Base-by-base conservation (phyloP, 129 eudicot species). In the Flaveria ramosissima region DNA sequence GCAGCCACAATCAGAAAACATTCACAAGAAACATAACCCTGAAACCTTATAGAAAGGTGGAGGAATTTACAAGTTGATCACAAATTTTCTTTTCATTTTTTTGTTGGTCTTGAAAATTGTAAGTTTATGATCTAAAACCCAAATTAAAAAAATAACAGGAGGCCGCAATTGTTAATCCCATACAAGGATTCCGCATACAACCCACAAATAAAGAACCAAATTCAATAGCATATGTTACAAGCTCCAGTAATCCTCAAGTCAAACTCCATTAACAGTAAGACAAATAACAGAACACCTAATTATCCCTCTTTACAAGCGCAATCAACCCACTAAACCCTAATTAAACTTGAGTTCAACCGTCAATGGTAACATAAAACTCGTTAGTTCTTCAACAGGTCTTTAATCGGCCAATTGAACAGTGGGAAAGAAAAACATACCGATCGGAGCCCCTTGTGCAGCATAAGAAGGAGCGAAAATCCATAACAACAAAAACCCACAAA, bases 371-470 rank as follows among this genome's bases (percentile, higher is more conserved):
- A 66, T 20, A 48, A 68, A 9, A 20, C 21, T 7, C 14, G 2
- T 8, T 24, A 59, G 19, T 13, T 23, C 13, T 23, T 20, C 19
- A 59, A n/a, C 36, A 30, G 36, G 36, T 30, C 3, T 30, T 30
- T 3, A 32, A 78, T 12, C 23, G 24, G 55, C 52, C 53, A 56
- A 53, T 52, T 42, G 45, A 81, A 76, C 10, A 69, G 77, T 17
- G 9, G 43, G 19, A 53, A 79, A 62, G 24, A 9, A 51, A 55
- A 74, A 75, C 83, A 6, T 79, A 87, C 92, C 89, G 75, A 83
- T 88, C 78, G 32, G 70, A 83, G 32, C 76, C 76, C 30, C 63
- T 67, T 27, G 20, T 66, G 79, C 92, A 88, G 27, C 92, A 85
- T 64, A 85, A 78, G 46, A 85, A 19, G 0, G 82, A 68, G 26